phyloP scores from a whole-genome alignment of 345 rosid genomes.

The Odontarrhena argentea region DNA sequence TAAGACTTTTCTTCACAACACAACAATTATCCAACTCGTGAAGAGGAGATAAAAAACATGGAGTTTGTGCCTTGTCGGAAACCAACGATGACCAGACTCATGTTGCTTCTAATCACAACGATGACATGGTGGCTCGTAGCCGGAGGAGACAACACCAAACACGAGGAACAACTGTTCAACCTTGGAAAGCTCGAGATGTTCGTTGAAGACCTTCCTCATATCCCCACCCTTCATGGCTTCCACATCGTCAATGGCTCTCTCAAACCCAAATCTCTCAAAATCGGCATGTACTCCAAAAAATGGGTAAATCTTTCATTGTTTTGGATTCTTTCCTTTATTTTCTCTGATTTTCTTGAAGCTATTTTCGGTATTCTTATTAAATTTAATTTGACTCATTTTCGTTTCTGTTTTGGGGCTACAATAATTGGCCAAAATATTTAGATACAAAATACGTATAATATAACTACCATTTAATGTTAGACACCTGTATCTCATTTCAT shows the following conservation, averaged over 20 bases:
- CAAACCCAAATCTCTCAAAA: slow-evolving; percentile 52
- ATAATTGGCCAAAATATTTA: slow-evolving; percentile 26
- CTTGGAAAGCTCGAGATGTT: slow-evolving; percentile 59
- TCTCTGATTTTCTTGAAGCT: slow-evolving; percentile 1
- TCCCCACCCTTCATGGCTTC: slow-evolving; percentile 63
- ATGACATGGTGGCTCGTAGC: slow-evolving; percentile 31
- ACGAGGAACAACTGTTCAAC: slow-evolving; percentile 42
- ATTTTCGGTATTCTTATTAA: slow-evolving; percentile 13
- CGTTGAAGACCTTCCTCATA: slow-evolving; percentile 71
- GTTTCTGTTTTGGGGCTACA: slow-evolving; percentile 10
- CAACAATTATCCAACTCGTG: not conserved
- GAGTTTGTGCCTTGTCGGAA: slow-evolving; percentile 3
- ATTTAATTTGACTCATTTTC: slow-evolving; percentile 14
- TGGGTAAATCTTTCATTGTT: slow-evolving; percentile 53
- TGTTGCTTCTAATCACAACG: slow-evolving; percentile 24
- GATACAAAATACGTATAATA: slow-evolving; percentile 19
- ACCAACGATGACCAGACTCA: slow-evolving; percentile 17
- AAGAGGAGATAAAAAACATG: slow-evolving; percentile 14
- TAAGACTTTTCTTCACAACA: slow-evolving; percentile 19
- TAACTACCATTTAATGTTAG: slow-evolving; percentile 11
- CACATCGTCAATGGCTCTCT: slow-evolving; percentile 44
- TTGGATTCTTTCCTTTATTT: not conserved
- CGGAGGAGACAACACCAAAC: slow-evolving; percentile 36
- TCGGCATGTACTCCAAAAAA: slow-evolving; percentile 75
- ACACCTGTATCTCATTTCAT: slow-evolving; percentile 34